Evolutionary conservation across 805 yeast species (phyloP).

Genomic region (Ogataea pilisensis): DNA sequence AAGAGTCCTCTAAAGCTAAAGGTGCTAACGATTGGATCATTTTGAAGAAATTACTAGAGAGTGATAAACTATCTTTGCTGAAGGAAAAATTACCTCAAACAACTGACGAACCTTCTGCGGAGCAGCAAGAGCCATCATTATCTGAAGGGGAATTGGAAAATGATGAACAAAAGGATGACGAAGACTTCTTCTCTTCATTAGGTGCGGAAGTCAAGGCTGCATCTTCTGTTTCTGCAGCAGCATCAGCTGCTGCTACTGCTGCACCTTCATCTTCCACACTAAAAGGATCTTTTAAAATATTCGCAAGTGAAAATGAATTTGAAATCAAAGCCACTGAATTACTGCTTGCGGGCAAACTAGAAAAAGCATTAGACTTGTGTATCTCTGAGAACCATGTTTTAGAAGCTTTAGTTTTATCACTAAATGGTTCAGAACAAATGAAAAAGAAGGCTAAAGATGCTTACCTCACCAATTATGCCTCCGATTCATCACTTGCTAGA

Average conservation of each 20-base stretch:
- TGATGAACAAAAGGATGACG: slow-evolving; percentile 16
- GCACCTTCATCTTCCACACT: slow-evolving; percentile 37
- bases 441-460: slow-evolving; percentile 67
- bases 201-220: slow-evolving; percentile 18
- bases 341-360: slow-evolving; percentile 58
- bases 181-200: slow-evolving; percentile 35
- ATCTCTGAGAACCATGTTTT: slow-evolving; percentile 56
- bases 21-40: slow-evolving; percentile 55
- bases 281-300: slow-evolving; percentile 47
- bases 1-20: slow-evolving; percentile 28
- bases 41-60: slow-evolving; percentile 45
- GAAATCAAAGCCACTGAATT: slow-evolving; percentile 46
- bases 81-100: slow-evolving; percentile 27
- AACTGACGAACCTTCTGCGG: slow-evolving; percentile 10
- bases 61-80: slow-evolving; percentile 49
- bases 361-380: slow-evolving; percentile 64
- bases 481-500: slow-evolving; percentile 59
- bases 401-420: slow-evolving; percentile 81
- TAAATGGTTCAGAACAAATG: slow-evolving; percentile 57
- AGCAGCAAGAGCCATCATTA: slow-evolving; percentile 18
- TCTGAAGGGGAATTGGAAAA: slow-evolving; percentile 7
- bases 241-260: slow-evolving; percentile 2
- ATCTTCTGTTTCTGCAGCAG: slow-evolving; percentile 1
- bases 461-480: slow-evolving; percentile 58
- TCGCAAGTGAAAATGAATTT: slow-evolving; percentile 28